These are phyloP conservation scores for Nakazawaea ernobii DNA, from an alignment of 805 yeast genomes.

Conservation along the genomic window DNA sequence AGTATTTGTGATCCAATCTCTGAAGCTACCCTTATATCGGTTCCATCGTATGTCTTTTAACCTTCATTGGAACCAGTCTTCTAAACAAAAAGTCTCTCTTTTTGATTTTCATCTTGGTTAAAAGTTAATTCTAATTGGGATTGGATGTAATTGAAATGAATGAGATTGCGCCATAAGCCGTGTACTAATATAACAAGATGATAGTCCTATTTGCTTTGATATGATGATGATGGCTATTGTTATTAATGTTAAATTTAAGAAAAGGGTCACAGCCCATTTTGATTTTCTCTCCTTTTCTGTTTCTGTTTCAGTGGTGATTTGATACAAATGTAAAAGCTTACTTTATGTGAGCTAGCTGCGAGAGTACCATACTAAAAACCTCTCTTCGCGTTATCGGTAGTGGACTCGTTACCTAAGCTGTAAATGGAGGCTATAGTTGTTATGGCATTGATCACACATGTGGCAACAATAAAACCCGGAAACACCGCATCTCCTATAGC, in stretches of 20 bases:
- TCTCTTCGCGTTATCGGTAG: too few species aligned
- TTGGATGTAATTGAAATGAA: constrained; percentile 39
- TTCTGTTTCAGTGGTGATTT: too few species aligned
- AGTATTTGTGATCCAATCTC: constrained; percentile 48
- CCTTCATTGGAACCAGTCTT: constrained; percentile 60
- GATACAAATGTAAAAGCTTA: too few species aligned
- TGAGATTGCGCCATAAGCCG: constrained; percentile 74
- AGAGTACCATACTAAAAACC: too few species aligned
- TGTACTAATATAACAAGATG: constrained; percentile 64
- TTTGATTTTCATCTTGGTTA: constrained; percentile 17
- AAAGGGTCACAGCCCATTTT: constrained; percentile 8
- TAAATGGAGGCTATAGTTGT: too few species aligned
- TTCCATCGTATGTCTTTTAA: constrained; percentile 79
- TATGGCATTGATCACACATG: too few species aligned
- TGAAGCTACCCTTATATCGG: constrained; percentile 68
- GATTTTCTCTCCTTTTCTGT: neutral
- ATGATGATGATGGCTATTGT: neutral
- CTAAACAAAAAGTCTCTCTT: constrained; percentile 34
- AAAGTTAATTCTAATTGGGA: constrained; percentile 15
- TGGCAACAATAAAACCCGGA: too few species aligned
- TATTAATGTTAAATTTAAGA: neutral
- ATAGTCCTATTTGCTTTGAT: constrained; percentile 18
- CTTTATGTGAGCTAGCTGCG: too few species aligned
- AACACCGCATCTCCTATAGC: too few species aligned
- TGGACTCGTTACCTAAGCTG: too few species aligned